Evolutionary conservation across 345 rosid genomes (phyloP).

Genomic region (Murraya koenigii): DNA sequence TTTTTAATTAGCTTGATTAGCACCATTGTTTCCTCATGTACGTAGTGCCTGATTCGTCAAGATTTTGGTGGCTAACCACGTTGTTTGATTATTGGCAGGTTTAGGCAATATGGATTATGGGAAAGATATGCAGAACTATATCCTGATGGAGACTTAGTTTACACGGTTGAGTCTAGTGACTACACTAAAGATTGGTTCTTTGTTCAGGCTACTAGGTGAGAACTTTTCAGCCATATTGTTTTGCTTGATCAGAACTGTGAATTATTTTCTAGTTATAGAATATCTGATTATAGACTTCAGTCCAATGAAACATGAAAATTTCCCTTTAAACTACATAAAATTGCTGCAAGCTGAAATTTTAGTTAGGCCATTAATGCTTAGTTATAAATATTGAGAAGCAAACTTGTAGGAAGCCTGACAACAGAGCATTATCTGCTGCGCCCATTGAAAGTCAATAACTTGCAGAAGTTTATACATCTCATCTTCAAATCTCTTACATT

Average conservation of each 20-base stretch:
- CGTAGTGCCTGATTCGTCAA: not conserved
- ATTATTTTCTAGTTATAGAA: no score
- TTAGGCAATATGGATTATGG: conserved; percentile 87
- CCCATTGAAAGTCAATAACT: not conserved
- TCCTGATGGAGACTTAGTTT: conserved; percentile 62
- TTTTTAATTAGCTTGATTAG: not conserved
- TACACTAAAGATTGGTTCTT: conserved; percentile 81
- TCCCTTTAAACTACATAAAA: no score
- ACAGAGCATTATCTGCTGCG: not conserved
- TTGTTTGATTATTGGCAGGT: conserved; percentile 32
- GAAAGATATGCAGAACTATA: conserved; percentile 77
- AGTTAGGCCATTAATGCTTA: no score
- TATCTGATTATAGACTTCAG: no score
- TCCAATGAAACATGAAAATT: no score
- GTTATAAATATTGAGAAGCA: no score
- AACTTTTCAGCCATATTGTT: not conserved
- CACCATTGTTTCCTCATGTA: not conserved
- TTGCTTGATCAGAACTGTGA: no score
- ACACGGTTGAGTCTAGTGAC: conserved; percentile 63
- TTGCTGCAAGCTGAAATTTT: no score
- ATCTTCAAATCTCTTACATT: not conserved
- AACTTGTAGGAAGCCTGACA: no score
- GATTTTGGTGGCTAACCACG: not conserved
- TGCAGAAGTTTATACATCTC: not conserved
- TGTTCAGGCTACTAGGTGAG: conserved; percentile 69